Evolutionary conservation across 2,329 filamentous ascomycete genomes (phyloP), one percentile per base, ranked within the genome.

Genomic region (Penicillium digitatum): DNA sequence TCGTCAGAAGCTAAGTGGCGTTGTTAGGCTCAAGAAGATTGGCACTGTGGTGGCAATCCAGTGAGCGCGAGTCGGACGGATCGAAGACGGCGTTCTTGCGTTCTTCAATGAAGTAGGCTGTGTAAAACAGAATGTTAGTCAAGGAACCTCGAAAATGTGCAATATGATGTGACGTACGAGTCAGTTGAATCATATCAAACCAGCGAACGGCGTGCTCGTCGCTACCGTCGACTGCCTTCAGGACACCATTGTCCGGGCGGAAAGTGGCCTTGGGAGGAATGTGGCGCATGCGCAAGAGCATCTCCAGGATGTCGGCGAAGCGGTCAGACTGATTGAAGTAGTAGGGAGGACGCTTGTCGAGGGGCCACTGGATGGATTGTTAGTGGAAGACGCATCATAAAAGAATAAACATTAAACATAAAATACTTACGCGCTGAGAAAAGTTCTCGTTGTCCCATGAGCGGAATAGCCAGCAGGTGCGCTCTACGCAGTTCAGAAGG

Each of bases 391-490:
- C 22, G 18, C 3, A 29, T 31, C 22, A 47, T 35, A 22, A 16
- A 24, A 32, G 18, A 35, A 6, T 4, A 32, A 24, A 14, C 24
- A 22, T 3, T 4, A 32, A 24, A 14, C 24, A 22, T 3, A 12
- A 5, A 37, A 8, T 18, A 66, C 70, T 66, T 66, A 74, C 72
- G 20, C 69, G 68, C 50, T 68, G 66, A 22, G 64, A 53, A 57
- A 72, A 73, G 35, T 64, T 64, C 43, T 74, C 71, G 43, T 73
- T 70, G 34, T 82, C 78, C 79, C 79, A 82, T 1, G 73, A 77
- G 31, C 75, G 78, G 69, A 82, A 85, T 3, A 83, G 70, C 75
- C 81, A 82, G 64, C 80, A 80, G 69, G 82, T 82, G 51, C 82
- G 76, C 69, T 85, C 83, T 14, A 84, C 79, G 58, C 81, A 83